These are phyloP conservation scores for Alternaria dauci DNA, from an alignment of 2,329 filamentous ascomycete genomes.

Conservation along the genomic window DNA sequence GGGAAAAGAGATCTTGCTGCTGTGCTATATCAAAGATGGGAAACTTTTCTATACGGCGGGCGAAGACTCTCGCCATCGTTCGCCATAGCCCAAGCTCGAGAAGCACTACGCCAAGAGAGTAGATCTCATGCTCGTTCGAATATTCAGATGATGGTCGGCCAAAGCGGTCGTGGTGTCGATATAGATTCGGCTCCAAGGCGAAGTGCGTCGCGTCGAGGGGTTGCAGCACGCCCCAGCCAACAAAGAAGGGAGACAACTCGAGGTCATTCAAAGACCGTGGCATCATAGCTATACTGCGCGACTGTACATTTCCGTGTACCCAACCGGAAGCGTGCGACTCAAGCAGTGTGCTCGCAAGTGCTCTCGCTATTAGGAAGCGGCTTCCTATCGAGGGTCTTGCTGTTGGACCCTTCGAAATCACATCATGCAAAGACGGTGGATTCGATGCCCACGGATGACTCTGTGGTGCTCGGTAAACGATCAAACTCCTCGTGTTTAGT, in stretches of 20 bases:
- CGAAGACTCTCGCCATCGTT: slow-evolving; percentile 22
- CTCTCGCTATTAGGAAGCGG: slow-evolving; percentile 18
- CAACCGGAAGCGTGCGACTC: slow-evolving; percentile 22
- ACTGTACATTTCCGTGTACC: slow-evolving; percentile 24
- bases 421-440: slow-evolving; percentile 18
- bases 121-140: slow-evolving; percentile 62
- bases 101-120: slow-evolving; percentile 63
- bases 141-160: slow-evolving; percentile 55
- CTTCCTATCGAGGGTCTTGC: slow-evolving; percentile 11
- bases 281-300: slow-evolving; percentile 20
- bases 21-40: slow-evolving; percentile 13
- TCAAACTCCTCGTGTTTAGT: slow-evolving; percentile 16
- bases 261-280: slow-evolving; percentile 16
- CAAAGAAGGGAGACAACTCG: slow-evolving; percentile 19
- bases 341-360: slow-evolving; percentile 18
- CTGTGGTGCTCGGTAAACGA: slow-evolving; percentile 21
- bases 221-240: slow-evolving; percentile 25
- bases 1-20: slow-evolving; percentile 16
- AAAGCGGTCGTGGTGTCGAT: slow-evolving; percentile 60
- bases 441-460: slow-evolving; percentile 23
- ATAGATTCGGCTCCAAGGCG: slow-evolving; percentile 53
- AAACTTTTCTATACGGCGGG: slow-evolving; percentile 17
- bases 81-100: slow-evolving; percentile 62
- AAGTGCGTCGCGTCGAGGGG: slow-evolving; percentile 6
- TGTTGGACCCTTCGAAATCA: slow-evolving; percentile 14